Evolutionary conservation across 106 monocot species (phyloP), one percentile per base, ranked within the genome.

Genomic region (Cymbidium sinense): DNA sequence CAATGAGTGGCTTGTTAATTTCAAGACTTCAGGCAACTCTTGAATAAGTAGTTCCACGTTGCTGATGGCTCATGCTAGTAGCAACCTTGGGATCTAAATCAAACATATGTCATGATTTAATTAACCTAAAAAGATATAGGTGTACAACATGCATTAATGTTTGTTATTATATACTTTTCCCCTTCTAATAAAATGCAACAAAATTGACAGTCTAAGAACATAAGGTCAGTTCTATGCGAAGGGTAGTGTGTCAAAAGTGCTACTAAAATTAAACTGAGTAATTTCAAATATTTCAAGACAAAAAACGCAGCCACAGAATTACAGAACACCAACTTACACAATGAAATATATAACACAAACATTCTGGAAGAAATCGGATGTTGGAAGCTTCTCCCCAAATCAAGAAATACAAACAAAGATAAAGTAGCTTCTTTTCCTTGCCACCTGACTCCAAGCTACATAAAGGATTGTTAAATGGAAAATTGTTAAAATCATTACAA

Each of bases 351-450:
- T 96, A 96, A 82, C 96, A 96, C 74, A 96, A 80, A 71, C 93
- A 91, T 71, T 96, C 96, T 39, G 96, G 93, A 74, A 96, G 89
- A 86, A 96, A 96, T 75, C 96, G 85, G 75, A 94, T 50, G 76
- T 96, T 96, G 39, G 88, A 87, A 73, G 93, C 96, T 77, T 96
- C 96, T 44, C 93, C 96, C 96, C 96, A 96, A 18, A 94, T 91
- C 9, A 96, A 85, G 76, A 86, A 96, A 80, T 89, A 96, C 52
- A 96, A 79, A 76, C 89, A 91, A 39, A 93, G 36, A 80, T 83
- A 94, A 75, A 96, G 55, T 75, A 96, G 73, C 75, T 87, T 93
- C 85, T 88, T 94, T 81, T 96, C 96, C 77, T 79, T 91, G 52
- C 50, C 85, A 20, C 65, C 43, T 27, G 86, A 83, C 19, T 91